These are phyloP conservation scores for Penicillium coprophilum DNA, from an alignment of 495 filamentous ascomycete genomes.

Conservation along the genomic window DNA sequence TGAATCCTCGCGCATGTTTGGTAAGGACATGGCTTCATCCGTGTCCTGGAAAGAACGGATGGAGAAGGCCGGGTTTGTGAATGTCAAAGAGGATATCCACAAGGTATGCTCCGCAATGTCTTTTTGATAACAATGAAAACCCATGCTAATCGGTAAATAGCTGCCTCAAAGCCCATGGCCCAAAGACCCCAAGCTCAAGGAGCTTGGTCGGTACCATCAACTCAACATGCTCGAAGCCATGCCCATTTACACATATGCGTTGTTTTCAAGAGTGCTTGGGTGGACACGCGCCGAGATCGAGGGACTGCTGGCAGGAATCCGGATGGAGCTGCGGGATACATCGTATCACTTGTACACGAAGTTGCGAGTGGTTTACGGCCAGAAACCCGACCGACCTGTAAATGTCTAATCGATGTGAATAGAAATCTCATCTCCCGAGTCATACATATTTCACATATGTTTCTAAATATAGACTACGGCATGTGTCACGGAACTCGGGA, in stretches of 20 bases:
- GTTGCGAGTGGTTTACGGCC: conserved; percentile 41
- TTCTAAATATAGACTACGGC: conserved; percentile 3
- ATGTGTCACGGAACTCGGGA: not conserved
- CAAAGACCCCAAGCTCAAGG: conserved; percentile 52
- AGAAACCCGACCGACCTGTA: conserved; percentile 28
- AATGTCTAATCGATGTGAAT: no score
- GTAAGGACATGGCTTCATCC: conserved; percentile 38
- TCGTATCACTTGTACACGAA: conserved; percentile 47
- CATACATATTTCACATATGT: not conserved
- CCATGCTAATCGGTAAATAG: conserved; percentile 19
- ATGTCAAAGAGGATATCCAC: conserved; percentile 47
- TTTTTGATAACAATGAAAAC: not conserved
- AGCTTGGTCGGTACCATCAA: conserved; percentile 47
- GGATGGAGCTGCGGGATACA: conserved; percentile 52
- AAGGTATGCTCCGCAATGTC: conserved; percentile 32
- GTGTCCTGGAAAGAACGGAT: conserved; percentile 47
- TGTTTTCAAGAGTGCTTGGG: conserved; percentile 57
- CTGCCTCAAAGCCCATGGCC: conserved; percentile 54
- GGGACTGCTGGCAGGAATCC: conserved; percentile 51
- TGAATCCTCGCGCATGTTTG: conserved; percentile 30
- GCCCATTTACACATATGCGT: conserved; percentile 48
- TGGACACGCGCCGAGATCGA: conserved; percentile 54
- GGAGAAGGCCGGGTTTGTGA: conserved; percentile 54
- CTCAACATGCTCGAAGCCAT: conserved; percentile 51
- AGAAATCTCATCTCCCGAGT: not conserved